These are phyloP conservation scores for Phyllosticta capitalensis DNA, from an alignment of 2,329 filamentous ascomycete species.

Conservation along the genomic window DNA sequence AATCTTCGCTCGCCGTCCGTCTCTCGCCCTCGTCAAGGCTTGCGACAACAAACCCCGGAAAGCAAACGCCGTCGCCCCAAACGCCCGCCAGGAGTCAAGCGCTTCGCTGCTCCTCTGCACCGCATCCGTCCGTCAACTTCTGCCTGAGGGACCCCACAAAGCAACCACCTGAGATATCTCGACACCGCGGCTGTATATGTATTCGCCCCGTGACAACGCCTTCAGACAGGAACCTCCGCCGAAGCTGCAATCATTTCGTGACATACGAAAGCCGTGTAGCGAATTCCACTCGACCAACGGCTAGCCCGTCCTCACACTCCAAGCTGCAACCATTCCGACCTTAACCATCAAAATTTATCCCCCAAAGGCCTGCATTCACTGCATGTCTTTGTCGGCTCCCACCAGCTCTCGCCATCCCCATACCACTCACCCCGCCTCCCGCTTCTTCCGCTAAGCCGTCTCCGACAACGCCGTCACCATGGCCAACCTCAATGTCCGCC, in stretches of 20 bases:
- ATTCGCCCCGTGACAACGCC: slow-evolving; percentile 93
- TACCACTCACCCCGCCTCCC: slow-evolving; percentile 18
- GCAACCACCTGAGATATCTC: slow-evolving; percentile 8
- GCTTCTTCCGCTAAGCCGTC: slow-evolving; percentile 16
- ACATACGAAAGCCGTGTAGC: slow-evolving; percentile 88
- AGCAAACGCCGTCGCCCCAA: slow-evolving; percentile 5
- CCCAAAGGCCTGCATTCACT: slow-evolving; percentile 29
- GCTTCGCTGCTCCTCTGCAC: slow-evolving; percentile 8
- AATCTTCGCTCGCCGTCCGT: background rate
- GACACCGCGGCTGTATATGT: slow-evolving; percentile 73
- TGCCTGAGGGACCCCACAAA: slow-evolving; percentile 5
- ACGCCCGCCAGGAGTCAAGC: slow-evolving; percentile 10
- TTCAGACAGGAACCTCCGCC: slow-evolving; percentile 88
- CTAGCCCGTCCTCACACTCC: slow-evolving; percentile 46
- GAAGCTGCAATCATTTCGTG: slow-evolving; percentile 96
- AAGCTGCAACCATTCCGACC: slow-evolving; percentile 18
- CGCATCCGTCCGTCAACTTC: background rate
- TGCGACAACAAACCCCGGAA: background rate
- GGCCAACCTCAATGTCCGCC: slow-evolving; percentile 97
- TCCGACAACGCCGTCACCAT: slow-evolving; percentile 53
- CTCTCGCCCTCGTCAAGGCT: background rate
- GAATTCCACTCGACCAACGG: slow-evolving; percentile 84
- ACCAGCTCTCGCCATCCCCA: slow-evolving; percentile 24
- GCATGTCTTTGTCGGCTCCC: slow-evolving; percentile 51
- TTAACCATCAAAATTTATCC: slow-evolving; percentile 15